Base-by-base conservation (phyloP, 208 protist genomes). In the Leishmania tarentolae region DNA sequence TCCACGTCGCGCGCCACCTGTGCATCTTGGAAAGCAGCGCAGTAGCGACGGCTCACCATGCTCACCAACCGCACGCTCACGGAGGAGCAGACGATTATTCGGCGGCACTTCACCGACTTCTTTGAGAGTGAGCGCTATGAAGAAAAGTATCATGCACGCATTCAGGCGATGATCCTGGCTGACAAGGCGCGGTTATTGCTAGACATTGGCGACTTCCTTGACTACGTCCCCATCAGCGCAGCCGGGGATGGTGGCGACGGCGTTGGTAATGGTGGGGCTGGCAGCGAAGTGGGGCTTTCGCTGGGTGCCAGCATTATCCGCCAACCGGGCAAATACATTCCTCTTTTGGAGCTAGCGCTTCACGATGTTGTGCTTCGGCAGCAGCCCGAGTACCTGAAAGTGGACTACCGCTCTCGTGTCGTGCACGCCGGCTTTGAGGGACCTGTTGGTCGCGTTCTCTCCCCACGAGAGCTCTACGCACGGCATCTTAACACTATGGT, bases 381-480 rank as follows among this genome's bases (percentile, higher is more conserved):
- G 79, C 88, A 96, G 74, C 88, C 91, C 3, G 89, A 94, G 73
- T 96, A 98, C 77, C 78, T 96, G 31, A 97, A 98, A 70, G 94
- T 98, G 21, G 88, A 97, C 79, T 92, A 94, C 81, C 88, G 94
- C 59, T 91, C 89, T 21, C 87, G 89, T 61, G 84, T 85, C 7
- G 89, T 95, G 44, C 90, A 97, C 83, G 90, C 99, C 37, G 98
- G 98, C 7, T 95, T 99, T 70, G 92, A 98, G 35, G 99, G 99
- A 21, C 92, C 92, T 13, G 98, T 99, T 80, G 99, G 98, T 56
- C 76, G 81, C 24, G 87, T 98, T 71, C 90, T 99, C 13, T 99
- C 97, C 0, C 99, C 99, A 19, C 95, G 99, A 61, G 90, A 96
- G 59, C 88, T 99, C 13, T 92, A 91, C 69, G 91, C 98, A 2